Percentiles rank a stretch among this genome's conserved stretches.
Conservation (phyloP, 2,329 filamentous ascomycete genomes). For the Talaromyces islandicus region DNA sequence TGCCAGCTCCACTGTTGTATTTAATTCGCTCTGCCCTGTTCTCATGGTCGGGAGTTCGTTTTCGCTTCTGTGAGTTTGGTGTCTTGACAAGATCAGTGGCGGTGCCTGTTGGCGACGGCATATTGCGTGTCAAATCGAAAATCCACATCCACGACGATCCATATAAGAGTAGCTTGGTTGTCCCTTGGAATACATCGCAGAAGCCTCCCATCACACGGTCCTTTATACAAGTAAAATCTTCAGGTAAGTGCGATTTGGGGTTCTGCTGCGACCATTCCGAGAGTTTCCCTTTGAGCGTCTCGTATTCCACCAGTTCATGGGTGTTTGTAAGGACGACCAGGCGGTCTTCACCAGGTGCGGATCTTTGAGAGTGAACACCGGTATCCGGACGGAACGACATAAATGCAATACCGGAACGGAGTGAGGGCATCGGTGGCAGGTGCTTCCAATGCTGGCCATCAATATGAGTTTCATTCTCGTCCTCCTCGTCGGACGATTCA, state of each 20-base stretch:
- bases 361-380: conserved; percentile 19
- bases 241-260: conserved; percentile 66
- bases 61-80: conserved; percentile 33
- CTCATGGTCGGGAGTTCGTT: conserved; percentile 32
- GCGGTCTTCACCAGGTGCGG: conserved; percentile 34
- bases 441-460: conserved; percentile 67
- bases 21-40: conserved; percentile 35
- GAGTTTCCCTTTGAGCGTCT: conserved; percentile 68
- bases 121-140: conserved; percentile 74
- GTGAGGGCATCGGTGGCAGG: conserved; percentile 62
- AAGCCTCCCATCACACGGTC: conserved; percentile 78
- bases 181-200: conserved; percentile 61
- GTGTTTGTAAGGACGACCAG: conserved; percentile 58
- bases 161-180: conserved; percentile 77
- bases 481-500: conserved; percentile 45
- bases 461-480: conserved; percentile 36
- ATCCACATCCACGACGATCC: conserved; percentile 83
- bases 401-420: conserved; percentile 59
- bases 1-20: conserved; percentile 52
- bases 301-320: conserved; percentile 70
- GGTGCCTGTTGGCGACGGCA: conserved; percentile 39
- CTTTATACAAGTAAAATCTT: conserved; percentile 65
- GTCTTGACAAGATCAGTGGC: conserved; percentile 18
- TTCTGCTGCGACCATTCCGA: conserved; percentile 85
- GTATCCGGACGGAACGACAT: conserved; percentile 57